A percentile compares a stretch with the other conserved stretches of the same genome.
phyloP scores from a whole-genome alignment of 805 yeast genomes.

The Candida taoyuanica region DNA sequence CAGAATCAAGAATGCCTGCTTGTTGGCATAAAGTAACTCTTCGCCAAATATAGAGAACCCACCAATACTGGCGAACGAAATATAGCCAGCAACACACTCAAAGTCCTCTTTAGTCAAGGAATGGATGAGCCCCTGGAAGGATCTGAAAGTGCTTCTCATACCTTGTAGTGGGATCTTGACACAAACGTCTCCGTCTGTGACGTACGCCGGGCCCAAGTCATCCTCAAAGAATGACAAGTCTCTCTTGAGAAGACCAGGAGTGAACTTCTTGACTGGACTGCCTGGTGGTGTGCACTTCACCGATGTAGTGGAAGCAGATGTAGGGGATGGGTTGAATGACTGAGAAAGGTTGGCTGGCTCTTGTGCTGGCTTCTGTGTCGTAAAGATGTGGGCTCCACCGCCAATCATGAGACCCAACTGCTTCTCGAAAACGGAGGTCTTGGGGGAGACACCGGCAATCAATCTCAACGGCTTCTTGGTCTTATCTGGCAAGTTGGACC shows the following conservation, averaged over 20 bases:
- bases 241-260: too few species aligned
- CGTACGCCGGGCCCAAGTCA: too few species aligned
- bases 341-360: conserved; percentile 4
- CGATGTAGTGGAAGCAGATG: too few species aligned
- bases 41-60: conserved; percentile 14
- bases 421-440: conserved; percentile 22
- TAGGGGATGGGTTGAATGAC: conserved; percentile 2
- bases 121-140: conserved; percentile 3
- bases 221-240: too few species aligned
- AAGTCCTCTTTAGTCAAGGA: conserved; percentile 7
- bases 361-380: not conserved
- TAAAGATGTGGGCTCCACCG: not conserved
- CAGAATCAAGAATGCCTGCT: conserved; percentile 12
- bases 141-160: conserved; percentile 1
- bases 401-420: conserved; percentile 12
- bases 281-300: too few species aligned
- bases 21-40: conserved; percentile 11
- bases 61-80: conserved; percentile 11
- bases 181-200: too few species aligned
- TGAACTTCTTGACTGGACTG: too few species aligned
- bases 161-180: conserved; percentile 16
- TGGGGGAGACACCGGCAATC: conserved; percentile 12
- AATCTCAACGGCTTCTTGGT: conserved; percentile 12
- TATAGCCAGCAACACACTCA: conserved; percentile 2
- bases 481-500: not conserved